Base-by-base conservation (phyloP, 257 asterid species). In the Hygrophila difformis region DNA sequence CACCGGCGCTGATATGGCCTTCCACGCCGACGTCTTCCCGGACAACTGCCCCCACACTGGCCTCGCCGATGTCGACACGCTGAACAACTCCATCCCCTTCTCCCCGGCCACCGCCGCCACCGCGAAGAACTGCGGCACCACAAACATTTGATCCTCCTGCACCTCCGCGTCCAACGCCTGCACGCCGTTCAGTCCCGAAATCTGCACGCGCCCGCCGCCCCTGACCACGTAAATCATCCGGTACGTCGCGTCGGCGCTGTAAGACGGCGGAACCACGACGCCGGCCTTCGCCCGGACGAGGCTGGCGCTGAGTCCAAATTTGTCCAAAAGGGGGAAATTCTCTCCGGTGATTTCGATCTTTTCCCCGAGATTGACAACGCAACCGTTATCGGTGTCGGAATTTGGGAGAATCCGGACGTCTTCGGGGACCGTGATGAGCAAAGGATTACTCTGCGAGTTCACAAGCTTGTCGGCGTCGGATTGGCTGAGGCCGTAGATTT, bases 181-280 rank as follows among this genome's bases (percentile, higher is more conserved):
- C n/a, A 50, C n/a, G 0, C 86, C 82, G 23, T 51, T 44, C 0
- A 59, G 52, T 1, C 77, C 79, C 18, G 51, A 57, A 1, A 77
- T 63, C 17, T 62, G 64, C 19, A 73, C 20, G 4, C 39, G 29
- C 2, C 82, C 82, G 20, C 70, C 38, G 8, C 86, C 86, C 42
- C 48, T 49, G 0, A 34, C 11, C 0, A 64, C 58, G 28, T 73
- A 73, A 28, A 66, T 18, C 4, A 73, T 7, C 6, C 56, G 67
- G 22, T 21, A 8, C 31, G 31, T 14, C 0, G 78, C 64, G 31
- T 77, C 70, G 1, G 38, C 42, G 1, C 46, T 33, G 15, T 57
- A 68, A 6, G 18, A 33, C 1, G 86, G 79, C 14, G 46, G 65
- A 0, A 56, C 5, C 13, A 49, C 46, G 0, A 64, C 13, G 24